A percentile compares a stretch with the other conserved stretches of the same genome.
These are phyloP conservation scores for Gomphus bonarii DNA, from an alignment of 1,284 basidiomycete species.

Conservation along the genomic window DNA sequence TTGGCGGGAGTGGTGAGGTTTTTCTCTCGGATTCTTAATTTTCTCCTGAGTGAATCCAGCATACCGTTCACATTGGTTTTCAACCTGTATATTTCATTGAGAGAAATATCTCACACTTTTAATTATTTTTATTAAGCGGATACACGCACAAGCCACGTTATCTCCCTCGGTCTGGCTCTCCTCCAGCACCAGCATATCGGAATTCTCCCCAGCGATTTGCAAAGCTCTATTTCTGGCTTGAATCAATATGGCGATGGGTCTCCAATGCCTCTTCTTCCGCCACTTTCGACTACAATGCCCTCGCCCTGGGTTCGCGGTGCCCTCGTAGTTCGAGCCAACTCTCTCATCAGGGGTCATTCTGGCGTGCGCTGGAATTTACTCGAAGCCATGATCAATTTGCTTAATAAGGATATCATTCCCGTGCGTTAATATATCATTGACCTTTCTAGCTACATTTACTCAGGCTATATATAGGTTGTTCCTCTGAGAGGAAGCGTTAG, in stretches of 20 bases:
- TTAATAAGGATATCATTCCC: constrained; percentile 54
- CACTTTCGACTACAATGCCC: constrained; percentile 70
- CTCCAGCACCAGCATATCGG: constrained; percentile 75
- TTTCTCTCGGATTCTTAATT: background rate
- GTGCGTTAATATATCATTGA: background rate
- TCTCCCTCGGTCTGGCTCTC: constrained; percentile 63
- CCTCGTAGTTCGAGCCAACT: constrained; percentile 80
- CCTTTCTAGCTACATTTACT: background rate
- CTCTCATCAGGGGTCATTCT: constrained; percentile 79
- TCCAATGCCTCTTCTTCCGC: constrained; percentile 52
- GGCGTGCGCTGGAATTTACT: constrained; percentile 77
- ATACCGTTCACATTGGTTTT: background rate
- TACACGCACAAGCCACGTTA: constrained; percentile 60
- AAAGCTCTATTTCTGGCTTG: constrained; percentile 17
- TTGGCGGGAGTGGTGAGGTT: constrained; percentile 60
- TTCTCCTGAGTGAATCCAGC: background rate
- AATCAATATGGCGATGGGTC: constrained; percentile 18
- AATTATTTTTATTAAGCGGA: constrained; percentile 33
- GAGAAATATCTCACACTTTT: no score
- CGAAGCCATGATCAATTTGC: constrained; percentile 66
- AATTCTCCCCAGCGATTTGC: constrained; percentile 42
- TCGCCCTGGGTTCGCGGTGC: constrained; percentile 85
- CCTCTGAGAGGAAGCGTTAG: constrained; percentile 80
- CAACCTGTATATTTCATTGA: background rate
- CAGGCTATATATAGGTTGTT: constrained; percentile 42